Percentiles rank a stretch among this genome's conserved stretches.
Conservation (phyloP, 345 rosid species). For the Gossypium turneri region DNA sequence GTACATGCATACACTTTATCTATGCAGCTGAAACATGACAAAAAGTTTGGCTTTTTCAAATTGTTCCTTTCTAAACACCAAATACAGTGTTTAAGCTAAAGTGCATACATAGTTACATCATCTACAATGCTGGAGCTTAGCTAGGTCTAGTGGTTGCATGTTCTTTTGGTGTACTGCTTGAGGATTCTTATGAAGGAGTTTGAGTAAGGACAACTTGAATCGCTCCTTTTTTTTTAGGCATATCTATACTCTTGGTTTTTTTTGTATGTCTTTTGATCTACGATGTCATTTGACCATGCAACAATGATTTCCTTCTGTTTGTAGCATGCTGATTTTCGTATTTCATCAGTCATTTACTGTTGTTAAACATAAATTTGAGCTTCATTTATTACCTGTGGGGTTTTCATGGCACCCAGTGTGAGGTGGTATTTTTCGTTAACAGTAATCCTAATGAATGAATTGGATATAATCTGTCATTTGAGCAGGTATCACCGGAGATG, state of each 20-base stretch:
- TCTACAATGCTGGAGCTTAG: not conserved
- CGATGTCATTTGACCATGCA: not conserved
- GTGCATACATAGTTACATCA: not conserved
- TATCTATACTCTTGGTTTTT: not conserved
- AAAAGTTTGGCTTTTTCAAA: not conserved
- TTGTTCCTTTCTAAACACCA: not conserved
- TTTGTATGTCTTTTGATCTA: not conserved
- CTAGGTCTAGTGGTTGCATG: too few species aligned
- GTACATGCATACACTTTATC: not conserved
- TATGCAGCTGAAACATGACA: not conserved
- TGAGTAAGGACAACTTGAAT: not conserved
- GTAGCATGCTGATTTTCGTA: not conserved
- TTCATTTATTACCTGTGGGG: not conserved
- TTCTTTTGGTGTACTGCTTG: not conserved
- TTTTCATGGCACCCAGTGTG: not conserved
- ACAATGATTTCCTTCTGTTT: not conserved
- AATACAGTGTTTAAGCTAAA: not conserved
- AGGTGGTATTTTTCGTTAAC: not conserved
- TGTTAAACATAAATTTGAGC: not conserved
- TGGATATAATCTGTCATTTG: not conserved
- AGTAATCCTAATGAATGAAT: not conserved
- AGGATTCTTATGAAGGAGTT: not conserved
- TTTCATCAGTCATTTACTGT: not conserved
- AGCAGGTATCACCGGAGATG: not conserved
- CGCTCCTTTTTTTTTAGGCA: not conserved